phyloP scores from a whole-genome alignment of 2,329 filamentous ascomycete species.

The Spiromastix sp. region DNA sequence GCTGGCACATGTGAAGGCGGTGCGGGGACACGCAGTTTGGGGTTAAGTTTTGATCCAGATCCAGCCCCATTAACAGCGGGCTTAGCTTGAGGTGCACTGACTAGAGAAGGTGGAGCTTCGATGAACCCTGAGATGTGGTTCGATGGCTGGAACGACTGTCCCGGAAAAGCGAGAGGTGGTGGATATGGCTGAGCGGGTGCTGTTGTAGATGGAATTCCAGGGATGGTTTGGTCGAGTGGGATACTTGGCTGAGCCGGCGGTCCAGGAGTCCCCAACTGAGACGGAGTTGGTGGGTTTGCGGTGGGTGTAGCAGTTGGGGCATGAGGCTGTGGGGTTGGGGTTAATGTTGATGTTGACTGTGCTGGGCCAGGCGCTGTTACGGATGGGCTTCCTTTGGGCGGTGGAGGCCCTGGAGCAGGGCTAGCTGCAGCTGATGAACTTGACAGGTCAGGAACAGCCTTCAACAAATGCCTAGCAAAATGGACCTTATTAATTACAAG shows the following conservation, averaged over 20 bases:
- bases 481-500: conserved; percentile 41
- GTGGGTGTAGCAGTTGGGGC: not conserved
- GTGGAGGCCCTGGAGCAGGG: conserved; percentile 3
- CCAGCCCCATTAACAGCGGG: not conserved
- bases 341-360: not conserved
- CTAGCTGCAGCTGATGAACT: conserved; percentile 1
- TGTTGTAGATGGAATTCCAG: conserved; percentile 12
- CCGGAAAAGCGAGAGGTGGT: conserved; percentile 2
- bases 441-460: conserved; percentile 18
- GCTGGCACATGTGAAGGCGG: conserved; percentile 10
- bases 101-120: not conserved
- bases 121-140: not conserved
- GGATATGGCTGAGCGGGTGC: conserved; percentile 2
- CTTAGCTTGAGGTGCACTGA: not conserved
- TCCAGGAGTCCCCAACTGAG: too few relatives aligned
- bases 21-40: conserved; percentile 1
- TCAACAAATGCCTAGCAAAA: conserved; percentile 42
- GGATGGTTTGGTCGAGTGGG: too few relatives aligned
- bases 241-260: too few relatives aligned
- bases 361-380: conserved; percentile 1
- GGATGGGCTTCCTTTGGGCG: not conserved
- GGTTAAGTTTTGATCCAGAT: conserved; percentile 2
- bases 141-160: not conserved
- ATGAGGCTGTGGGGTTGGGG: not conserved
- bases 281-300: too few relatives aligned